phyloP scores from a whole-genome alignment of 192 early-diverging fungal genomes.

The Entomortierella chlamydospora region DNA sequence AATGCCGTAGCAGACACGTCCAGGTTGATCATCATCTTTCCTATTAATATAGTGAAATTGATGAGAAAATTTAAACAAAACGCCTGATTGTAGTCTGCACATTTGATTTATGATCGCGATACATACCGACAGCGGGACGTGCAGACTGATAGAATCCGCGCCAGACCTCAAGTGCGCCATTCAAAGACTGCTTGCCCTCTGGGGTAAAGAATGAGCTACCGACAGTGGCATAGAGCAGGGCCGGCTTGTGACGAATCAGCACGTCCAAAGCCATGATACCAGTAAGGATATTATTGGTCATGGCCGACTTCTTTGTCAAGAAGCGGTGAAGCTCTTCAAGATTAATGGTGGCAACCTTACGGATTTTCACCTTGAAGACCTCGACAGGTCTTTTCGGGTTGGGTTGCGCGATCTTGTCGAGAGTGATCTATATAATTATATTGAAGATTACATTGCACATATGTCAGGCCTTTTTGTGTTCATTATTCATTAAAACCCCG shows the following conservation, averaged over 20 bases:
- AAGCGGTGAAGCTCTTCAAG: constrained; percentile 71
- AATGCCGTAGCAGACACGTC: constrained; percentile 78
- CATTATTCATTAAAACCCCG: too few species aligned
- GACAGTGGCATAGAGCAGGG: constrained; percentile 79
- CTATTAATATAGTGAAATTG: constrained; percentile 5
- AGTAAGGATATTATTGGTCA: constrained; percentile 58
- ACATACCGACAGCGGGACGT: constrained; percentile 73
- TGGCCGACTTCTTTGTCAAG: constrained; percentile 58
- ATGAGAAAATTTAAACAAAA: neutral
- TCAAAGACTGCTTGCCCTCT: constrained; percentile 56
- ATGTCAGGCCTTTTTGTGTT: too few species aligned
- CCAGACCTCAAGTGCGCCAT: constrained; percentile 90
- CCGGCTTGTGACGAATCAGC: constrained; percentile 81
- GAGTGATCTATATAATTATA: constrained; percentile 9
- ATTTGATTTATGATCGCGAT: neutral
- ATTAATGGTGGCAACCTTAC: constrained; percentile 72
- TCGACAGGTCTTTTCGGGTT: constrained; percentile 56
- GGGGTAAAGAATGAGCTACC: constrained; percentile 93
- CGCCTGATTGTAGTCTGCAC: too few species aligned
- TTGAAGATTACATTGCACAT: too few species aligned
- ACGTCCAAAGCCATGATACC: constrained; percentile 80
- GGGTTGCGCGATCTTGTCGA: constrained; percentile 4
- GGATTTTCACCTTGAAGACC: constrained; percentile 73
- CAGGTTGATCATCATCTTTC: constrained; percentile 75
- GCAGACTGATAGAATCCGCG: constrained; percentile 90